A percentile compares a stretch with the other conserved stretches of the same genome.
These are phyloP conservation scores for Inga laurina DNA, from an alignment of 306 rosid genomes.

Conservation along the genomic window DNA sequence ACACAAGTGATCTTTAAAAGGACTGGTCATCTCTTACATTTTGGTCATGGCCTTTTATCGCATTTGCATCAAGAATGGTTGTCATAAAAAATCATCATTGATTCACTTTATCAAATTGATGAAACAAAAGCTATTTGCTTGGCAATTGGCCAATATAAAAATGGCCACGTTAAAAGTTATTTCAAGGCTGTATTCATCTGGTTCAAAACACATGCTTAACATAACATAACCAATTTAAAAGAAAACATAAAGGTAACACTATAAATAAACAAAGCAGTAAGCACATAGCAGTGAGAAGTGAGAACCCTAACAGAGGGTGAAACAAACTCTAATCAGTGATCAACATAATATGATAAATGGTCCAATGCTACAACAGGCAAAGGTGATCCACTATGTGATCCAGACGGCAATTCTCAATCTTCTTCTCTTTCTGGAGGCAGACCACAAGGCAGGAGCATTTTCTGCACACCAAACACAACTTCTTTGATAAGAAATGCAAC, in stretches of 20 bases:
- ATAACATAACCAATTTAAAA: not conserved
- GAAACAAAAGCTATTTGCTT: not conserved
- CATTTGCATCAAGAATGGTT: not conserved
- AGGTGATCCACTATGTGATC: not conserved
- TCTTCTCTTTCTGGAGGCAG: slow-evolving; percentile 94
- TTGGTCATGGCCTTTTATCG: not conserved
- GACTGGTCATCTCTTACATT: not conserved
- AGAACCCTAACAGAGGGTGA: not conserved
- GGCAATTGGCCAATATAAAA: not conserved
- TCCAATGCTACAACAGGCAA: no score
- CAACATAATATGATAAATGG: slow-evolving; percentile 14
- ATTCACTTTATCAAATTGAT: not conserved
- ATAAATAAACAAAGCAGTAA: not conserved
- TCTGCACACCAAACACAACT: slow-evolving; percentile 49
- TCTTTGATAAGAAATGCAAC: slow-evolving; percentile 9
- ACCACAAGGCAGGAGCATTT: slow-evolving; percentile 96
- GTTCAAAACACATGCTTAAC: not conserved
- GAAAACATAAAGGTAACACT: not conserved
- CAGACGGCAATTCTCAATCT: slow-evolving; percentile 47
- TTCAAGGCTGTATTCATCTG: not conserved
- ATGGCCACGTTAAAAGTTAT: not conserved
- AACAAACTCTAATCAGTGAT: slow-evolving; percentile 27
- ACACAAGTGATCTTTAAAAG: not conserved
- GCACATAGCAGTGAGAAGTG: not conserved
- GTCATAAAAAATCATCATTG: not conserved